Evolutionary conservation across 2,329 filamentous ascomycete species (phyloP).

Genomic region (Diaporthe vaccinii): DNA sequence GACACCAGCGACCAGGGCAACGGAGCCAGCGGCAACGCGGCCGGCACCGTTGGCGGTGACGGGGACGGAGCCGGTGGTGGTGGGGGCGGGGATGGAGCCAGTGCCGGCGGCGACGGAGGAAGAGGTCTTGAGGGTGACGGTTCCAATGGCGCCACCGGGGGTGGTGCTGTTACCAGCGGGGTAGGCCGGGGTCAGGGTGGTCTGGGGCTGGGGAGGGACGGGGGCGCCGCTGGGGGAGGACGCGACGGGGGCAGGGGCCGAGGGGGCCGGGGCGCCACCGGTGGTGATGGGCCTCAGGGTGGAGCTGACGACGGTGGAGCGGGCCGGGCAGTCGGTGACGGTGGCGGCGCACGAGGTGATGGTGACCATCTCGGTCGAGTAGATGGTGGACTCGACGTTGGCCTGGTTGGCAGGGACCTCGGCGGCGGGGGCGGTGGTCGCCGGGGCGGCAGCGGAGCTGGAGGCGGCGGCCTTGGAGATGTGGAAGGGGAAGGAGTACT

Average conservation of each 20-base stretch:
- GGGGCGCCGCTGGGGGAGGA: constrained; percentile 37
- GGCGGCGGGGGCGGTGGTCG: constrained; percentile 60
- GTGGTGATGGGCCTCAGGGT: constrained; percentile 48
- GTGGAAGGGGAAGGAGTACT: constrained; percentile 74
- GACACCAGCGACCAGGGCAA: constrained; percentile 56
- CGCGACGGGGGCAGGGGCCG: constrained; percentile 60
- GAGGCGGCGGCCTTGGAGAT: constrained; percentile 54
- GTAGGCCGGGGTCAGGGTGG: constrained; percentile 43
- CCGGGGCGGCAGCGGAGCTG: constrained; percentile 44
- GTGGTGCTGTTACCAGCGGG: constrained; percentile 37
- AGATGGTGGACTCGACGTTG: constrained; percentile 59
- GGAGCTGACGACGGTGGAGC: constrained; percentile 48
- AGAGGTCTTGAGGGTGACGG: constrained; percentile 36
- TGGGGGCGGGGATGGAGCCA: constrained; percentile 47
- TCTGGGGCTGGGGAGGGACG: constrained; percentile 49
- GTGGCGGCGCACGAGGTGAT: constrained; percentile 71
- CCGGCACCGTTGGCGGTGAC: constrained; percentile 45
- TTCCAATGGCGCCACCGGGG: constrained; percentile 33
- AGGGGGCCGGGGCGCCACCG: constrained; percentile 44
- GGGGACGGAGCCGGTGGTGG: constrained; percentile 38
- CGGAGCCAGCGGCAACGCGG: constrained; percentile 53
- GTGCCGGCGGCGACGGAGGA: constrained; percentile 45
- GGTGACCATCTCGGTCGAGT: constrained; percentile 70
- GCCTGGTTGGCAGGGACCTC: constrained; percentile 52
- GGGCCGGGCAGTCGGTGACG: constrained; percentile 65